Evolutionary conservation across 768 basidiomycete species (phyloP).

Genomic region (Ephemerocybe angulata): DNA sequence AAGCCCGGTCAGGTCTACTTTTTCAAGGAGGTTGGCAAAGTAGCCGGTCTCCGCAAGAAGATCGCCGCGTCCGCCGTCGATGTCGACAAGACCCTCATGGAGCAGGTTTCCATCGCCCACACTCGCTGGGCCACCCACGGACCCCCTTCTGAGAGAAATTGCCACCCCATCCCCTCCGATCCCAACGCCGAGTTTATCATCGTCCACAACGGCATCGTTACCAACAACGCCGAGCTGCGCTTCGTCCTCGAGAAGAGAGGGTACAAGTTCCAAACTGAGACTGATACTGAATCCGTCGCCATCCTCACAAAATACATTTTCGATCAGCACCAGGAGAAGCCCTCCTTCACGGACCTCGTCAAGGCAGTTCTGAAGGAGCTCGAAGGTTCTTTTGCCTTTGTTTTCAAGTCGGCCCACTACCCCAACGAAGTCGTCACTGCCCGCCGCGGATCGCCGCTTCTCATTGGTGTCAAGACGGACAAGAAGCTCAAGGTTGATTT

Average conservation of each 20-base stretch:
- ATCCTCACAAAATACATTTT: conserved; percentile 96
- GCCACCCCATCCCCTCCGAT: conserved; percentile 92
- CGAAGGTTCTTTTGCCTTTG: conserved; percentile 98
- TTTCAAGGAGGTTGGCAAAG: conserved; percentile 99
- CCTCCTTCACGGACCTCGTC: conserved; percentile 87
- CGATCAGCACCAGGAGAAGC: conserved; percentile 82
- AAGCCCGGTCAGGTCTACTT: conserved; percentile 68
- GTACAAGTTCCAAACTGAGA: conserved; percentile 92
- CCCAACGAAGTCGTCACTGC: conserved; percentile 95
- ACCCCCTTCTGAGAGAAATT: conserved; percentile 81
- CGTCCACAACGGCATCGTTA: conserved; percentile 99
- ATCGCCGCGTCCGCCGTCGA: conserved; percentile 71
- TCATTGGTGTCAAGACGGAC: conserved; percentile 99
- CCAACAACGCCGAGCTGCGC: conserved; percentile 84
- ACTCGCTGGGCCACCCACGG: conserved; percentile 99
- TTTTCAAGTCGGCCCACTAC: conserved; percentile 96
- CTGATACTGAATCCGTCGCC: conserved; percentile 96
- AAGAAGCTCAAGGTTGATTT: conserved; percentile 99
- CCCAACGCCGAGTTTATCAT: conserved; percentile 78
- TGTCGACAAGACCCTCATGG: conserved; percentile 70
- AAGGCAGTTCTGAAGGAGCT: conserved; percentile 97
- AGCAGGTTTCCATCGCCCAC: conserved; percentile 96
- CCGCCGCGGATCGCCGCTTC: conserved; percentile 92
- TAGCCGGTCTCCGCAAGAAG: conserved; percentile 85
- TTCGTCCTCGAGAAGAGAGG: conserved; percentile 95